These are phyloP conservation scores for Fusarium zealandicum DNA, from an alignment of 2,329 filamentous ascomycete genomes.

Conservation along the genomic window DNA sequence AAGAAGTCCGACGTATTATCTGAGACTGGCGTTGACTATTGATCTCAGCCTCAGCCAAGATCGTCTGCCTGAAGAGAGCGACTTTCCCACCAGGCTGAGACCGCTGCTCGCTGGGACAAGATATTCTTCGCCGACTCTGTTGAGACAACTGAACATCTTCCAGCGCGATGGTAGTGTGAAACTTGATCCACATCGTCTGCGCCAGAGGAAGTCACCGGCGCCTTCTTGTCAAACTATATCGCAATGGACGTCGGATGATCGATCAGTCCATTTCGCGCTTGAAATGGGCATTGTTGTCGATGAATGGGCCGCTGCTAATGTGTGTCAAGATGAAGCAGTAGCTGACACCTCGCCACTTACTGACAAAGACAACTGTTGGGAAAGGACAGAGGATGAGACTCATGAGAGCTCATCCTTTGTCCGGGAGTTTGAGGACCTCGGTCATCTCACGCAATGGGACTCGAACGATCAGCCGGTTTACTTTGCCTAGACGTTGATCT, in stretches of 20 bases:
- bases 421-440: constrained; percentile 2
- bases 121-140: constrained; percentile 8
- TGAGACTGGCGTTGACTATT: constrained; percentile 27
- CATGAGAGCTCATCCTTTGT: constrained; percentile 4
- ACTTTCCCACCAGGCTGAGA: constrained; percentile 21
- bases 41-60: constrained; percentile 31
- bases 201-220: background rate
- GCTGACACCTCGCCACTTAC: constrained; percentile 1
- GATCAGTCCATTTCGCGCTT: constrained; percentile 21
- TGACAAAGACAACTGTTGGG: background rate
- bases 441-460: constrained; percentile 9
- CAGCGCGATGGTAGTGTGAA: background rate
- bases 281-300: constrained; percentile 27
- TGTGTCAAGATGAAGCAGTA: background rate
- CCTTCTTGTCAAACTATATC: constrained; percentile 17
- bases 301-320: fast-evolving
- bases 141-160: constrained; percentile 9
- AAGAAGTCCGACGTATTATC: constrained; percentile 25
- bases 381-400: background rate
- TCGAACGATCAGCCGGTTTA: constrained; percentile 22
- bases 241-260: constrained; percentile 30
- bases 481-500: constrained; percentile 20
- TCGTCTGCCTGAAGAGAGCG: constrained; percentile 23
- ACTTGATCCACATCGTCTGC: background rate
- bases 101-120: constrained; percentile 2